Evolutionary conservation across 2,329 filamentous ascomycete genomes (phyloP), one percentile per base, ranked within the genome.

Genomic region (Penicillium occitanis): DNA sequence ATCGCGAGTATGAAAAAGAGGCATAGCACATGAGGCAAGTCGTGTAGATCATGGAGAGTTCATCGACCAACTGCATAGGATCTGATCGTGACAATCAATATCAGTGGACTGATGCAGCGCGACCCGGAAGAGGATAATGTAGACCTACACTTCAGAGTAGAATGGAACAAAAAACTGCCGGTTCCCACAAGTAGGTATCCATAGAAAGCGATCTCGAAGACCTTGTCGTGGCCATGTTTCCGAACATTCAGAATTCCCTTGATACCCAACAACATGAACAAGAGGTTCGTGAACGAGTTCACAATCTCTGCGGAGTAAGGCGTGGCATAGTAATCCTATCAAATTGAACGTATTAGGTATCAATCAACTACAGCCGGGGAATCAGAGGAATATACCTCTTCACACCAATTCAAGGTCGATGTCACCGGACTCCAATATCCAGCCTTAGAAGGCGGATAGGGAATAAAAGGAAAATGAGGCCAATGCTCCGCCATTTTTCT

Each of bases 261-360:
- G 70, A 87, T 79, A 7, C 92, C 92, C 22, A 96, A 85, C 76
- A 85, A 91, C 71, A 96, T 83, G 77, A 97, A 97, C 28, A 95
- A 81, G 2, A 91, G 76, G 76, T 97, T 97, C 40, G 92, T 97
- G 37, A 93, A 73, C 3, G 91, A 91, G 78, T 91, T 94, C 74
- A 92, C 86, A 55, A 93, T 87, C 75, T 93, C 91, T 42, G 91
- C 91, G 55, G 88, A 85, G 74, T 93, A 93, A 51, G 85, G 82
- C 3, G 90, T 93, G 44, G 89, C 87, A 81, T 90, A 90, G 78
- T 91, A 91, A 69, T 92, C 90, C 86, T 93, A 61, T 55, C 5
- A 10, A 81, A 37, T n/a, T 14, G 5, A 10, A n/a, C 6, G 33
- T 10, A 11, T 62, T 10, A 66, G 50, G 19, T 37, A n/a, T 17